phyloP scores from a whole-genome alignment of 371 early-diverging fungal species.

The Apophysomyces variabilis region DNA sequence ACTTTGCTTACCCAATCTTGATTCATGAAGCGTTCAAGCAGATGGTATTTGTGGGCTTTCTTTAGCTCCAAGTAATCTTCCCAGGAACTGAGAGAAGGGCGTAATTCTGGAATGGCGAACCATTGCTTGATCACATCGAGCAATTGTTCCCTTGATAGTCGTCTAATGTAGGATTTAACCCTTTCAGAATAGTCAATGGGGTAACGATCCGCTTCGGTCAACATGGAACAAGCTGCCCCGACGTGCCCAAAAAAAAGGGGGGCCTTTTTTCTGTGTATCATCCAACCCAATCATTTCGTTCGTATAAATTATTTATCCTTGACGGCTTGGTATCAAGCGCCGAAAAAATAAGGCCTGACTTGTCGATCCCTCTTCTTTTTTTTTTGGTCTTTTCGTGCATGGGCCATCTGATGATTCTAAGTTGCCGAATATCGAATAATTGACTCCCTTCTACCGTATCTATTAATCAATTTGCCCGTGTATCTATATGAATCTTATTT shows the following conservation, averaged over 20 bases:
- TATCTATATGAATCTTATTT: too few relatives aligned
- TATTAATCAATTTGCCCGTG: too few relatives aligned
- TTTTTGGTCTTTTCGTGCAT: too few relatives aligned
- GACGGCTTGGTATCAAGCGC: too few relatives aligned
- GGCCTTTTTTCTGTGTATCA: too few relatives aligned
- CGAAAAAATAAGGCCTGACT: too few relatives aligned
- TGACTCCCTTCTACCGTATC: too few relatives aligned
- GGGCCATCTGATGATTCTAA: too few relatives aligned
- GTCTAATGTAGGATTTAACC: background rate
- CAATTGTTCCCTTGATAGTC: constrained; percentile 2
- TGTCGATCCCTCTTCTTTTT: too few relatives aligned
- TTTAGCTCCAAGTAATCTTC: constrained; percentile 8
- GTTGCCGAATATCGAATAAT: too few relatives aligned
- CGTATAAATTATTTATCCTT: too few relatives aligned
- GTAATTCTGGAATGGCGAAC: constrained; percentile 7
- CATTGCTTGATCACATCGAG: constrained; percentile 13
- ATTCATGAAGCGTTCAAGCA: constrained; percentile 4
- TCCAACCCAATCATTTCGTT: too few relatives aligned
- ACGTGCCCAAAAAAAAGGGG: background rate
- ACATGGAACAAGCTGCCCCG: background rate
- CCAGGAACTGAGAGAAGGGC: constrained; percentile 5
- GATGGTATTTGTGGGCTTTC: background rate
- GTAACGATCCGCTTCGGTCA: constrained; percentile 12
- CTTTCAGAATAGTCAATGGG: constrained; percentile 7
- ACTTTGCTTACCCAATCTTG: constrained; percentile 7